Base-by-base conservation (phyloP, 164 flowering plant genomes). In the Magnolia kwangsiensis region DNA sequence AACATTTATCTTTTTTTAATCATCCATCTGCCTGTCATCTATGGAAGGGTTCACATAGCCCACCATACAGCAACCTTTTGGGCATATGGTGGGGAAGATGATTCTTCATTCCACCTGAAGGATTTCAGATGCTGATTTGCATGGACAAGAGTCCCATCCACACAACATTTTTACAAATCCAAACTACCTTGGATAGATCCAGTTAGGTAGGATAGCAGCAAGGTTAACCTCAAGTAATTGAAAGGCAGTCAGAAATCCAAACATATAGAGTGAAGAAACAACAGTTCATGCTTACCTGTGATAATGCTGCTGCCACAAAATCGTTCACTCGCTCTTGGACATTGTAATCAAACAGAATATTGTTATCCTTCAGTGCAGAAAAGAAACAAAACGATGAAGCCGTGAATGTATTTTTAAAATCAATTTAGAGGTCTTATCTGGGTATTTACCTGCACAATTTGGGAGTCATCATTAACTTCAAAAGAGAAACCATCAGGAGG, bases 241-340 rank as follows among this genome's bases (percentile, higher is more conserved):
- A 55, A 55, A 16, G 3, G 29, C 3, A 14, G 59, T 8, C 14
- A 51, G 14, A 51, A 51, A 51, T 51, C 14, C 59, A 55, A 63
- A 65, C 29, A n/a, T 16, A 23, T 13, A 18, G 27, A 50, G 13
- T 50, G 58, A 71, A 51, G n/a, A 55, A 73, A 49, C 37, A 72
- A 24, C 10, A 16, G 24, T 29, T 21, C 51, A 16, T 27, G 51
- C 80, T 75, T 83, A 90, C 98, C 92, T 91, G 98, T 71, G 89
- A 78, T 58, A 88, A 9, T 64, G 98, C 98, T 83, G 96, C 98
- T 67, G 90, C 90, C 24, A 95, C 95, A 84, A 95, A 95, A 76
- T 87, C 94, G 79, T 95, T 77, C 65, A 95, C 98, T 72, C 98
- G 85, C 77, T 93, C 94, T 85, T 90, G 86, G 75, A 95, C 96